These are phyloP conservation scores for Ligustrum vulgare DNA, from an alignment of 257 asterid species.

Conservation along the genomic window DNA sequence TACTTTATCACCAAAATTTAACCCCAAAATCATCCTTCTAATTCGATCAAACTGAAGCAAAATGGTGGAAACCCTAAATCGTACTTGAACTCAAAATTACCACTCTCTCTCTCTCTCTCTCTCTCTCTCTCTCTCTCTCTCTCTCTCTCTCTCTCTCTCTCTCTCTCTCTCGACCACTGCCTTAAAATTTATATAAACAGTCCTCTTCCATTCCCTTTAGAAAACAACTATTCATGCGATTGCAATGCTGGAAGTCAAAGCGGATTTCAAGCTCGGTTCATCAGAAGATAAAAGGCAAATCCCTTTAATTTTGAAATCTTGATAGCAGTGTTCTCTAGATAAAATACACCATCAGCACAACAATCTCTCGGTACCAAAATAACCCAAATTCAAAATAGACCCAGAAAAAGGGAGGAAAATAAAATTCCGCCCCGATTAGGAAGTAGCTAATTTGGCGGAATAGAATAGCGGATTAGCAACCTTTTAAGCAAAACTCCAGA, in stretches of 20 bases:
- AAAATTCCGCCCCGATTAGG: slow-evolving; percentile 30
- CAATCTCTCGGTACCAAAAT: slow-evolving; percentile 25
- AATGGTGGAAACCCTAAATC: slow-evolving; percentile 13
- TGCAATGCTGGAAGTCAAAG: slow-evolving; percentile 30
- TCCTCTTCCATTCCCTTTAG: slow-evolving; percentile 46
- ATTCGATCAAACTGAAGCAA: slow-evolving; percentile 13
- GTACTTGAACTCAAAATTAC: slow-evolving; percentile 7
- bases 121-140: too few relatives aligned
- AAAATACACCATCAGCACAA: slow-evolving; percentile 34
- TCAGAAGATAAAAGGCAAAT: slow-evolving; percentile 32
- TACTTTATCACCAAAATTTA: slow-evolving; percentile 29
- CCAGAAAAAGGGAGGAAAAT: slow-evolving; percentile 15
- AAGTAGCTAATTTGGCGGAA: slow-evolving; percentile 22
- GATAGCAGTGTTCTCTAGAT: slow-evolving; percentile 20
- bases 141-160: not conserved
- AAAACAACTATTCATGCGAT: slow-evolving; percentile 19
- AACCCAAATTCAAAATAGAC: slow-evolving; percentile 26
- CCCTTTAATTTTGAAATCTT: slow-evolving; percentile 26
- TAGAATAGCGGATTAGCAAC: slow-evolving; percentile 20
- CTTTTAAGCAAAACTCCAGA: slow-evolving; percentile 23
- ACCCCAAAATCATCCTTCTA: slow-evolving; percentile 31
- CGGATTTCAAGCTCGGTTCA: slow-evolving; percentile 15
- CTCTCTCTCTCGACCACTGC: not conserved
- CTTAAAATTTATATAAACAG: slow-evolving; percentile 31
- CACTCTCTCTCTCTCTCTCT: not conserved